Evolutionary conservation across 2,329 filamentous ascomycete species (phyloP).

Genomic region (Rasamsonia emersonii): DNA sequence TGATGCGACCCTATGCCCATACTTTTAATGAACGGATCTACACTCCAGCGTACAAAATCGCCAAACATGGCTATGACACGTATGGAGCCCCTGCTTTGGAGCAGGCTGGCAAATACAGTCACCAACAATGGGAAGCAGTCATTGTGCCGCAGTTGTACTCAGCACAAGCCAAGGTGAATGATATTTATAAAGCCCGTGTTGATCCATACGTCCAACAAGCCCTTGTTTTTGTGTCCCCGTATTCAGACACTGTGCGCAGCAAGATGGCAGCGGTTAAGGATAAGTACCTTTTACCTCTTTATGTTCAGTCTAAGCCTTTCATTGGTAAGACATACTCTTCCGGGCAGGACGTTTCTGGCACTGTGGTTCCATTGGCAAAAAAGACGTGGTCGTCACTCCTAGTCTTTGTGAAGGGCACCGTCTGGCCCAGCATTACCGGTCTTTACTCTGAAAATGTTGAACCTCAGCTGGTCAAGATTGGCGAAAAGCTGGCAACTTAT

Average conservation of each 20-base stretch:
- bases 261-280: slow-evolving; percentile 62
- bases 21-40: slow-evolving; percentile 54
- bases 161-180: slow-evolving; percentile 52
- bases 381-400: slow-evolving; percentile 63
- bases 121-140: slow-evolving; percentile 68
- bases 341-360: slow-evolving; percentile 59
- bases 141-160: slow-evolving; percentile 65
- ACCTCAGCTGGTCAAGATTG: slow-evolving; percentile 87
- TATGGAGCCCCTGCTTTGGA: slow-evolving; percentile 68
- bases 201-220: slow-evolving; percentile 64
- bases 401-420: slow-evolving; percentile 61
- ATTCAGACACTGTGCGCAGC: slow-evolving; percentile 58
- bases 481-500: slow-evolving; percentile 67
- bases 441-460: slow-evolving; percentile 89
- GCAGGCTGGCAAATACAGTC: slow-evolving; percentile 57
- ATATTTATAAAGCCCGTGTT: slow-evolving; percentile 61
- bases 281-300: slow-evolving; percentile 65
- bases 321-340: slow-evolving; percentile 58
- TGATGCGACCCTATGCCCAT: slow-evolving; percentile 63
- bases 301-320: slow-evolving; percentile 66
- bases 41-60: slow-evolving; percentile 57
- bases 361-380: slow-evolving; percentile 62
- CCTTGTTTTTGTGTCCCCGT: slow-evolving; percentile 54
- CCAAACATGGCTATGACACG: slow-evolving; percentile 51
- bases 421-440: slow-evolving; percentile 73